Evolutionary conservation across 1,284 basidiomycete species (phyloP), one percentile per base, ranked within the genome.

Genomic region (Cerrena zonata): DNA sequence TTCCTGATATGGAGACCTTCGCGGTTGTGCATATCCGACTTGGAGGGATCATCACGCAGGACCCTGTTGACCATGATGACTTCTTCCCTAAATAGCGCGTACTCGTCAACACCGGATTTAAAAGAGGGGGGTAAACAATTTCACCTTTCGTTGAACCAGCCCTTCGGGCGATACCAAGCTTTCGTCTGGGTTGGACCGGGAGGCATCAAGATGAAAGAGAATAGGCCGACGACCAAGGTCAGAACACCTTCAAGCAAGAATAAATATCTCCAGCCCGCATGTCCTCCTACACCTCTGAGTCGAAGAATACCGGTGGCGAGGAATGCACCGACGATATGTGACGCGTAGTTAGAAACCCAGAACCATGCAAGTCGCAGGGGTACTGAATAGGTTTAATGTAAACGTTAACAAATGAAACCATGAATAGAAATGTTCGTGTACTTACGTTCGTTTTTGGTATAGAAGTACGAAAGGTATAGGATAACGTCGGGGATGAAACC

Each of bases 11-110:
- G 71, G n/a, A 89, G 63, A 1, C 81, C 82, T 64, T 90, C 77
- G 22, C 88, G 79, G 56, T 91, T 91, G 68, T 90, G 85, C 87
- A 90, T 90, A 55, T 81, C 78, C 3, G 79, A 78, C 72, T 89
- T 85, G 12, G 76, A 70, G 2, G 81, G 86, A 56, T 89, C 86
- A 60, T 88, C 86, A 2, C 86, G 74, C 3, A 89, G 69, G n/a
- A 88, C 72, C 18, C 82, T 57, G 54, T 75, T 76, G 43, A 75
- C 70, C 42, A 75, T 69, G 50, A 76, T 75, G 22, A 64, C 66
- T 53, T 69, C 69, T 48, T 73, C 66, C 12, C 65, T 67, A 38
- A n/a, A n/a, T 21, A 21, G 7, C 3, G n/a, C 10, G 5, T 12
- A 5, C 7, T 43, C 5, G 15, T 15, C 27, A 18, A 15, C 5